A percentile compares a stretch with the other conserved stretches of the same genome.
These are phyloP conservation scores for Cyclostephanos invisitatus DNA, from an alignment of 108 stramenopile species.

Conservation along the genomic window DNA sequence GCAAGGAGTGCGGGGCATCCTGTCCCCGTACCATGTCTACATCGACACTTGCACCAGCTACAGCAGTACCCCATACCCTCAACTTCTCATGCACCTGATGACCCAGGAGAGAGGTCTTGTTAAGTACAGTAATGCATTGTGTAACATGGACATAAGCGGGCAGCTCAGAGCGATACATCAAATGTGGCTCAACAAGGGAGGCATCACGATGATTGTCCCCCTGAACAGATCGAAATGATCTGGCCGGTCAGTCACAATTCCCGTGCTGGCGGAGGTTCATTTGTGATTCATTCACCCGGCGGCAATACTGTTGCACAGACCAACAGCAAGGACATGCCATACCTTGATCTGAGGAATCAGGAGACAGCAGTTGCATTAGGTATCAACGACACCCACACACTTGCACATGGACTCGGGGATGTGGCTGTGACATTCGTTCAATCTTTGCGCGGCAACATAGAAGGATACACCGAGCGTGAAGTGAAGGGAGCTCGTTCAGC, in stretches of 20 bases:
- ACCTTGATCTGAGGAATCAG: background rate
- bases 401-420: no score
- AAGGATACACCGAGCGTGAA: conserved; percentile 21
- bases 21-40: background rate
- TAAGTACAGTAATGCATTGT: background rate
- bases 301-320: background rate
- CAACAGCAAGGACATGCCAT: background rate
- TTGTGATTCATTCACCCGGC: background rate
- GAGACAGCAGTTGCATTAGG: background rate
- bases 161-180: no score
- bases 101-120: no score
- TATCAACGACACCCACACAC: no score
- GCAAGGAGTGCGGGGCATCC: background rate
- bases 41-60: background rate
- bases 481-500: conserved; percentile 1
- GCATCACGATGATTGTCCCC: no score
- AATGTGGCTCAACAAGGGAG: no score
- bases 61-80: background rate
- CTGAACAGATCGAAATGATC: no score
- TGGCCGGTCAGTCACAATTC: background rate
- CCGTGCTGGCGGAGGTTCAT: background rate
- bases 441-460: background rate
- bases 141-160: no score
- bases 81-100: background rate
- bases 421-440: background rate